Evolutionary conservation across 208 protist species (phyloP).

Genomic region (Wallacemonas sp.): DNA sequence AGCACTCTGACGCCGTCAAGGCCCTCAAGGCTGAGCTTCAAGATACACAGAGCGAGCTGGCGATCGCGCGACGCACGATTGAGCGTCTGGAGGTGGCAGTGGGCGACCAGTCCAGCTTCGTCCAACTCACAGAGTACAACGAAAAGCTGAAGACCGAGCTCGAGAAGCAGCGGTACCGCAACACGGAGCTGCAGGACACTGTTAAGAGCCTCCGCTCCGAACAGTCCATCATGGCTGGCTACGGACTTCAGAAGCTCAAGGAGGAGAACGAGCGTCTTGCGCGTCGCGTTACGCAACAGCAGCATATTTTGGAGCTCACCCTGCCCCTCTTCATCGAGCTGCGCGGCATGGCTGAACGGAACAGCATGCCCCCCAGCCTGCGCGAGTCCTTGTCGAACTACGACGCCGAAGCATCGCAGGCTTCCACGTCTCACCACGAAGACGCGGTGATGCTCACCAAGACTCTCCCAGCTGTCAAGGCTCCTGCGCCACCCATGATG

Average conservation of each 20-base stretch:
- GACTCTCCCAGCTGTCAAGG: constrained; percentile 14
- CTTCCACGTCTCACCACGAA: background rate
- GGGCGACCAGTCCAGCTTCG: constrained; percentile 69
- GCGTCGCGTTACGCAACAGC: constrained; percentile 57
- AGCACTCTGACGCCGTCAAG: constrained; percentile 44
- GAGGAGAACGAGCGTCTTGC: constrained; percentile 79
- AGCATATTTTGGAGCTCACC: constrained; percentile 55
- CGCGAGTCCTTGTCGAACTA: constrained; percentile 51
- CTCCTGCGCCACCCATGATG: constrained; percentile 5
- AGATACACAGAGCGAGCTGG: constrained; percentile 64
- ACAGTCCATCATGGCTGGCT: constrained; percentile 68
- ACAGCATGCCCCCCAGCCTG: constrained; percentile 44
- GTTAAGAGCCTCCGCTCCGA: constrained; percentile 72
- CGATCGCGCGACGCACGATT: constrained; percentile 81
- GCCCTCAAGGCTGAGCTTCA: constrained; percentile 51
- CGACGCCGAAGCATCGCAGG: constrained; percentile 38
- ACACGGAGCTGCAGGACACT: constrained; percentile 58
- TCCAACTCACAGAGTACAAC: constrained; percentile 76
- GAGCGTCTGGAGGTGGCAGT: constrained; percentile 78
- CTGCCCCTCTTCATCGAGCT: constrained; percentile 70
- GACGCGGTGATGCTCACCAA: constrained; percentile 8
- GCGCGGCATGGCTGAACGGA: constrained; percentile 55
- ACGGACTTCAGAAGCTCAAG: constrained; percentile 64
- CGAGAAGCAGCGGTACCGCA: constrained; percentile 45
- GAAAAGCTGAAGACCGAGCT: constrained; percentile 62